Evolutionary conservation across 139 green algal genomes (phyloP), one percentile per base, ranked within the genome.

Genomic region (Zygnema cylindricum): DNA sequence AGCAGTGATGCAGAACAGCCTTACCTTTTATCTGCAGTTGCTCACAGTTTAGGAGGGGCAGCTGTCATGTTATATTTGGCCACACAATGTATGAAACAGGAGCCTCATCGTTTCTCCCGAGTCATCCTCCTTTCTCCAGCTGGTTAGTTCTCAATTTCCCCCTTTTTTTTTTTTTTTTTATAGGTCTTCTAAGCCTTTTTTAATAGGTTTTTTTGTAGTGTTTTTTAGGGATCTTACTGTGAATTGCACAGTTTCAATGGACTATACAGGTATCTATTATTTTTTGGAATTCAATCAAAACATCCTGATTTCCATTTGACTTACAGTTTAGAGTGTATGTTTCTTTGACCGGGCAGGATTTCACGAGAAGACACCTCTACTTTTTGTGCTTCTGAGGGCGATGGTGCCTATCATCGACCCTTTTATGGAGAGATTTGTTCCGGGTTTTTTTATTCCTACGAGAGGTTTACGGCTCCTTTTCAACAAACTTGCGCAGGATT

Each of bases 11-110:
- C 79, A 16, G 75, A 69, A 39, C 81, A 73, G 69, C 95, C 95
- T 1, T 96, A 97, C 89, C 89, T 87, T n/a, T 92, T 97, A 81
- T 81, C 87, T 3, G 90, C 84, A 0, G 93, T 98, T 0, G 93
- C 87, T 0, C 95, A 98, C 94, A 94, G 86, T 81, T 85, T 97
- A 76, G 95, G 95, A 0, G 95, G 94, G n/a, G 93, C 94, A 43
- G 91, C 86, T 7, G 39, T 95, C 86, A 90, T 97, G 25, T 91
- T 97, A 1, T 93, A 96, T 91, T 23, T 89, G 43, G 82, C 87
- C 41, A 73, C 75, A 32, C 38, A 69, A 43, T 36, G 76, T 0
- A 36, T 92, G 11, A 38, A 82, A 22, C 42, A 55, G 21, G 42
- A 84, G 7, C 76, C 86, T n/a, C 92, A 94, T 76, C 88, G 85